A percentile compares a stretch with the other conserved stretches of the same genome.
Evolutionary conservation across 2,329 filamentous ascomycete species (phyloP).

Genomic region (Ciborinia camelliae): DNA sequence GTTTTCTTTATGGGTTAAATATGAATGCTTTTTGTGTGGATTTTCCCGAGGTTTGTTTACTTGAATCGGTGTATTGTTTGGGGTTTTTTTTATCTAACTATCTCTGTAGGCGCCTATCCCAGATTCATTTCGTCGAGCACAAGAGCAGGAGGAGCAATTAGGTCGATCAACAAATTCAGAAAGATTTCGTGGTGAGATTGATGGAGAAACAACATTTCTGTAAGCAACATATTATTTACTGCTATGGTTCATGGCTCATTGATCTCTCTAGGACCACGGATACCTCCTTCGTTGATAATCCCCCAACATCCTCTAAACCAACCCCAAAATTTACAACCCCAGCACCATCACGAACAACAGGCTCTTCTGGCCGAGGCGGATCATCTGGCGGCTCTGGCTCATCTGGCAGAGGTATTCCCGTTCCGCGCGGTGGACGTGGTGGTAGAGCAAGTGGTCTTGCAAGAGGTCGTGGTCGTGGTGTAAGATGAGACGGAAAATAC

Average conservation of each 20-base stretch:
- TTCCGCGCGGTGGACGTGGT: conserved; percentile 35
- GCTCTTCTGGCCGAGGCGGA: conserved; percentile 20
- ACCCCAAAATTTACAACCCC: conserved; percentile 42
- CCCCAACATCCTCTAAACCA: conserved; percentile 53
- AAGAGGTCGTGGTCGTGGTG: conserved; percentile 35
- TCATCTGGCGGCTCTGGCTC: conserved; percentile 28
- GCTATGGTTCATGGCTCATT: conserved; percentile 21
- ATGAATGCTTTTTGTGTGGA: conserved; percentile 99
- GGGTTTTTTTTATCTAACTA: conserved; percentile 10
- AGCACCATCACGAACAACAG: conserved; percentile 33
- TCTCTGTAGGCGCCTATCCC: conserved; percentile 67
- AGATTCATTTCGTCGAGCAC: conserved; percentile 74
- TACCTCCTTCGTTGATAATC: conserved; percentile 86
- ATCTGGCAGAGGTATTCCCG: conserved; percentile 35
- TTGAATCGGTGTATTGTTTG: not conserved
- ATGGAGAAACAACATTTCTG: conserved; percentile 81
- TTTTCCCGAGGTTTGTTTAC: conserved; percentile 77
- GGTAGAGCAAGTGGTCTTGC: conserved; percentile 38
- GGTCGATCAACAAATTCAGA: conserved; percentile 40
- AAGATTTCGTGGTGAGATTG: conserved; percentile 41
- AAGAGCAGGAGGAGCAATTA: conserved; percentile 52
- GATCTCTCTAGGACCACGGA: conserved; percentile 69
- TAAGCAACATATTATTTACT: conserved; percentile 42
- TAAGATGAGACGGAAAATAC: conserved; percentile 27
- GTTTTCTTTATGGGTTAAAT: conserved; percentile 92